Percentiles rank a stretch among this genome's conserved stretches.
Evolutionary conservation across 331 rosid genomes (phyloP).

Genomic region (Dryas integrifolia): DNA sequence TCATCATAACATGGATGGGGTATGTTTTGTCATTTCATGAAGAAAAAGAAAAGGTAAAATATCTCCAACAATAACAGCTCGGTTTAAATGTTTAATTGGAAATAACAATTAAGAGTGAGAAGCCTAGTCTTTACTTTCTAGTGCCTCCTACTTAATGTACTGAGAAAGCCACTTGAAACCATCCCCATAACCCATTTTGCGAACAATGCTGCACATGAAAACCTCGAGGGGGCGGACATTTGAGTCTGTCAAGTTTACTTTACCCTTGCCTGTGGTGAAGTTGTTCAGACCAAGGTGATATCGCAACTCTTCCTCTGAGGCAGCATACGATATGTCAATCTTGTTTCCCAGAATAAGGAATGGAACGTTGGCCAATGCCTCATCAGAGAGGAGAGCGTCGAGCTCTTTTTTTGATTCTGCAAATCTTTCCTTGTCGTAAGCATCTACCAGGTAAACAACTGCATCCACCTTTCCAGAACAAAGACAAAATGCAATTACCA

Average conservation of each 20-base stretch:
- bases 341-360: slow-evolving; percentile 80
- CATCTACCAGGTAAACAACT: slow-evolving; percentile 73
- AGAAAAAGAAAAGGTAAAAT: slow-evolving; percentile 29
- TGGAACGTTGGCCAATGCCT: slow-evolving; percentile 67
- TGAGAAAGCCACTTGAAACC: slow-evolving; percentile 87
- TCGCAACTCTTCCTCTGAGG: slow-evolving; percentile 77
- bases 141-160: slow-evolving; percentile 57
- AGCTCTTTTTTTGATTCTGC: slow-evolving; percentile 73
- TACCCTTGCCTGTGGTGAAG: slow-evolving; percentile 90
- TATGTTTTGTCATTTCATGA: slow-evolving; percentile 29
- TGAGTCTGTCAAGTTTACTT: slow-evolving; percentile 62
- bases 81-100: slow-evolving; percentile 33
- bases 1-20: slow-evolving; percentile 16
- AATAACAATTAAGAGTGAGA: slow-evolving; percentile 20
- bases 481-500: neutral
- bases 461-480: slow-evolving; percentile 64
- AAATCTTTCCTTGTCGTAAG: slow-evolving; percentile 76
- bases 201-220: slow-evolving; percentile 84
- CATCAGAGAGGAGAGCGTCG: slow-evolving; percentile 80
- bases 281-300: slow-evolving; percentile 59
- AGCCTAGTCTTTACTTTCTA: slow-evolving; percentile 18
- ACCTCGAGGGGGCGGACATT: slow-evolving; percentile 71
- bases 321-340: slow-evolving; percentile 78
- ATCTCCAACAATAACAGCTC: slow-evolving; percentile 35
- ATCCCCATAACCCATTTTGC: slow-evolving; percentile 86